Conservation (phyloP, 208 protist genomes). For the Trypanosoma scelopori region DNA sequence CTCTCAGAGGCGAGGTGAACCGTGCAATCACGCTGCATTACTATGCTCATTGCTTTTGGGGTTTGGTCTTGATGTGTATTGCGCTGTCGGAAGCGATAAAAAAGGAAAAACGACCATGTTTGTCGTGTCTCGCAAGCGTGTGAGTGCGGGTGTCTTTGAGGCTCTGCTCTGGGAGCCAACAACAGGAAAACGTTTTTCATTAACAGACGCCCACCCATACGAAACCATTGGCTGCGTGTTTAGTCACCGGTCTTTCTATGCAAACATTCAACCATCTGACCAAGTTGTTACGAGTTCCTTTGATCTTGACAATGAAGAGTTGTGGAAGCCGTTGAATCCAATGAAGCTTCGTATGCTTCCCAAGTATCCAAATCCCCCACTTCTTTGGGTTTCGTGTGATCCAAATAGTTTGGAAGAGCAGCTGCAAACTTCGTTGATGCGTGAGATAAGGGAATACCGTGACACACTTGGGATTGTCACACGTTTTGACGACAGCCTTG, state of each 20-base stretch:
- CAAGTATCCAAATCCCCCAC: conserved; percentile 62
- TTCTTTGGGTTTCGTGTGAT: conserved; percentile 52
- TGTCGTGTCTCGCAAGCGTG: conserved; percentile 63
- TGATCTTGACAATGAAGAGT: conserved; percentile 86
- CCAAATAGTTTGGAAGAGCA: conserved; percentile 38
- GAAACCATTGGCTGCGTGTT: conserved; percentile 83
- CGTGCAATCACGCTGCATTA: conserved; percentile 85
- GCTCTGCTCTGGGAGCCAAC: conserved; percentile 83
- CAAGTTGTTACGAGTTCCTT: conserved; percentile 57
- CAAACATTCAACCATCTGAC: conserved; percentile 82
- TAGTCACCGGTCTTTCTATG: conserved; percentile 86
- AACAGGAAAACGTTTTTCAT: conserved; percentile 51
- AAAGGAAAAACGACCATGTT: conserved; percentile 61
- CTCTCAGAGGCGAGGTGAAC: conserved; percentile 76
- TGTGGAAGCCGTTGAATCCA: conserved; percentile 90
- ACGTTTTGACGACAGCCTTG: conserved; percentile 72
- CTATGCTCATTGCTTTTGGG: conserved; percentile 91
- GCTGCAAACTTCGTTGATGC: conserved; percentile 57
- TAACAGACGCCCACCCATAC: conserved; percentile 47
- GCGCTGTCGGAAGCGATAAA: conserved; percentile 55
- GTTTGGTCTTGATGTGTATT: conserved; percentile 90
- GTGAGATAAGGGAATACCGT: conserved; percentile 53
- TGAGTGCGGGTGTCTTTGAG: conserved; percentile 35
- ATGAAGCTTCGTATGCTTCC: conserved; percentile 88
- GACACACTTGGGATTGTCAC: conserved; percentile 76